Conservation (phyloP, 129 eudicot species). For the Rutidosis leptorrhynchoides region DNA sequence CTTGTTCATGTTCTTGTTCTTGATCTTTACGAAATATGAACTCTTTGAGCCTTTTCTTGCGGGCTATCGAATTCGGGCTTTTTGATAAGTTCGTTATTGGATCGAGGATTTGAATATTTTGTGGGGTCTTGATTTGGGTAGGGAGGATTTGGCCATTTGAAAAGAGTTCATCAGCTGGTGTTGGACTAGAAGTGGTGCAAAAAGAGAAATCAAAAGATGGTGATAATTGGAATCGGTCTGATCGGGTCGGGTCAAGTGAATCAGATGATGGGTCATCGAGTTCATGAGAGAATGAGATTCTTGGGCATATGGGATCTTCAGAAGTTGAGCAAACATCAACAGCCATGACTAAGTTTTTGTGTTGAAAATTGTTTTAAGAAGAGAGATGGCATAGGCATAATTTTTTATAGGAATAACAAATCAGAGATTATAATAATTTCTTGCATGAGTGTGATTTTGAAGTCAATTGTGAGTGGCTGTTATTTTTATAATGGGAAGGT, state of each 20-base stretch:
- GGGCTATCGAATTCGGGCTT: conserved; percentile 17
- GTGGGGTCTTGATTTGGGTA: conserved; percentile 45
- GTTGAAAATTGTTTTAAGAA: conserved; percentile 13
- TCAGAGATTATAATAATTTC: not conserved
- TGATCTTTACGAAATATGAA: conserved; percentile 32
- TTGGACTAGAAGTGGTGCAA: conserved; percentile 36
- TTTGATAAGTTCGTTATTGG: conserved; percentile 2
- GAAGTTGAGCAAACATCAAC: conserved; percentile 66
- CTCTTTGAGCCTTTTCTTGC: conserved; percentile 64
- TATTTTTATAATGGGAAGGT: conserved; percentile 18
- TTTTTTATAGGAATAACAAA: conserved; percentile 22
- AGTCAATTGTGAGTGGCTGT: conserved; percentile 21
- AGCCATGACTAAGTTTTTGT: conserved; percentile 44
- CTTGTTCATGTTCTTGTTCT: conserved; percentile 32
- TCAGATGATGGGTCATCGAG: conserved; percentile 52
- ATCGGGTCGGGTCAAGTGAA: conserved; percentile 30
- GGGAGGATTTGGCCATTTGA: conserved; percentile 81
- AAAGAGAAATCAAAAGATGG: conserved; percentile 56
- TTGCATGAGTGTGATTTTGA: conserved; percentile 18
- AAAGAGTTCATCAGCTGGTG: conserved; percentile 83
- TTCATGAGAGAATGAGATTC: conserved; percentile 80
- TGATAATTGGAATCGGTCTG: conserved; percentile 26
- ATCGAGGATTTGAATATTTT: conserved; percentile 8
- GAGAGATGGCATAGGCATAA: conserved; percentile 12
- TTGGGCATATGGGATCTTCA: conserved; percentile 54